Evolutionary conservation across 2,329 filamentous ascomycete species (phyloP).

Genomic region (Cladosporium oxysporum): DNA sequence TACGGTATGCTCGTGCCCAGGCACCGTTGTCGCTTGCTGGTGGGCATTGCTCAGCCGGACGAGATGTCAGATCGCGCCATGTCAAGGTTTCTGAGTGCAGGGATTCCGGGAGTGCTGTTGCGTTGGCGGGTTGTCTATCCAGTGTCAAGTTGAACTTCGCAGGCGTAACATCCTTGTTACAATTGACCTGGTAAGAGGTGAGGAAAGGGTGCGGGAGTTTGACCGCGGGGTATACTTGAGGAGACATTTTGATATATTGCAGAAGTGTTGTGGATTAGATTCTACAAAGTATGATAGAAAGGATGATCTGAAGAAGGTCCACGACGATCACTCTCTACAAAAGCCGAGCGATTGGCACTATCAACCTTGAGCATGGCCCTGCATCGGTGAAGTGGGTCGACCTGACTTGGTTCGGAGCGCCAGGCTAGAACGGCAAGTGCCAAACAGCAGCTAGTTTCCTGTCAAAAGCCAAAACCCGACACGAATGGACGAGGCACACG

Average conservation of each 20-base stretch:
- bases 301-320: constrained; percentile 2
- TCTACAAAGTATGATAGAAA: not conserved
- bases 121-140: constrained; percentile 38
- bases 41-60: constrained; percentile 30
- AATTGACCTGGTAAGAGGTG: constrained; percentile 44
- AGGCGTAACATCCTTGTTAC: constrained; percentile 23
- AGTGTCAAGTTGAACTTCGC: constrained; percentile 36
- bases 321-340: constrained; percentile 1
- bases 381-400: constrained; percentile 5
- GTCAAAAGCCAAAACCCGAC: constrained; percentile 6
- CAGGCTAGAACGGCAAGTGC: constrained; percentile 12
- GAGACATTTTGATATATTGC: not conserved
- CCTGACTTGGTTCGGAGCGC: constrained; percentile 8
- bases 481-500: not conserved
- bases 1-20: constrained; percentile 50
- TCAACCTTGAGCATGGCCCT: constrained; percentile 5
- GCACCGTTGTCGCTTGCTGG: constrained; percentile 36
- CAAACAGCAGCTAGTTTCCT: constrained; percentile 13
- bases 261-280: not conserved
- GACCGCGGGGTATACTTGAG: constrained; percentile 37
- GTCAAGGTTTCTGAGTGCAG: constrained; percentile 43
- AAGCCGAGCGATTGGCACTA: not conserved
- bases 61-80: constrained; percentile 41
- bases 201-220: constrained; percentile 52
- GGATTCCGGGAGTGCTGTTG: constrained; percentile 39